Evolutionary conservation across 768 basidiomycete species (phyloP).

Genomic region (Suillus subluteus): DNA sequence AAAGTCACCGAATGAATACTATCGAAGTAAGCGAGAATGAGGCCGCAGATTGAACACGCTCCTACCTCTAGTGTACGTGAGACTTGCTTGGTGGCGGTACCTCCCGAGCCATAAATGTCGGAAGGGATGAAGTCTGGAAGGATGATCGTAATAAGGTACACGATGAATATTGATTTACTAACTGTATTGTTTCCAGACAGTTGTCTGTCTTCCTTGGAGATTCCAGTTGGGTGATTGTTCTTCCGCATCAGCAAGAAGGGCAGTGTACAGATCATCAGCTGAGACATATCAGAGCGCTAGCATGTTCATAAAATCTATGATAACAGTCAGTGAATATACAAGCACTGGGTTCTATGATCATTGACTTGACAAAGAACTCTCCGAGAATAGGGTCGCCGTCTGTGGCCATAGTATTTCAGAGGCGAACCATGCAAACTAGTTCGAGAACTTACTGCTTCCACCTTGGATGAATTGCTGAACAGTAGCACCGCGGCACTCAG

Average conservation of each 20-base stretch:
- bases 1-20: constrained; percentile 71
- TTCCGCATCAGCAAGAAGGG: constrained; percentile 63
- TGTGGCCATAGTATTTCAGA: constrained; percentile 26
- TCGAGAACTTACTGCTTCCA: constrained; percentile 54
- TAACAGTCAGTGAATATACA: neutral
- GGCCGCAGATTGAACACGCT: neutral
- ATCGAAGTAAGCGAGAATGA: constrained; percentile 3
- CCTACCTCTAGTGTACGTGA: constrained; percentile 62
- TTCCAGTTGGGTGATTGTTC: constrained; percentile 63
- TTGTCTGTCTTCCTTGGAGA: constrained; percentile 60
- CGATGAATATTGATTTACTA: constrained; percentile 7
- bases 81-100: constrained; percentile 63
- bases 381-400: constrained; percentile 67
- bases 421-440: neutral
- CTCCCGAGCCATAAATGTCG: constrained; percentile 42
- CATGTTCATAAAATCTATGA: constrained; percentile 53
- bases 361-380: constrained; percentile 68
- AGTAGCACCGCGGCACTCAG: constrained; percentile 64
- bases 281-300: constrained; percentile 51
- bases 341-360: neutral
- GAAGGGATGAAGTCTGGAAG: constrained; percentile 34
- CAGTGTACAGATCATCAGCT: constrained; percentile 52
- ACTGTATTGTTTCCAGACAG: constrained; percentile 60
- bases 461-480: constrained; percentile 58
- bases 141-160: constrained; percentile 3